phyloP scores from a whole-genome alignment of 768 basidiomycete genomes.

The Xerocomus brunneocitrinus region DNA sequence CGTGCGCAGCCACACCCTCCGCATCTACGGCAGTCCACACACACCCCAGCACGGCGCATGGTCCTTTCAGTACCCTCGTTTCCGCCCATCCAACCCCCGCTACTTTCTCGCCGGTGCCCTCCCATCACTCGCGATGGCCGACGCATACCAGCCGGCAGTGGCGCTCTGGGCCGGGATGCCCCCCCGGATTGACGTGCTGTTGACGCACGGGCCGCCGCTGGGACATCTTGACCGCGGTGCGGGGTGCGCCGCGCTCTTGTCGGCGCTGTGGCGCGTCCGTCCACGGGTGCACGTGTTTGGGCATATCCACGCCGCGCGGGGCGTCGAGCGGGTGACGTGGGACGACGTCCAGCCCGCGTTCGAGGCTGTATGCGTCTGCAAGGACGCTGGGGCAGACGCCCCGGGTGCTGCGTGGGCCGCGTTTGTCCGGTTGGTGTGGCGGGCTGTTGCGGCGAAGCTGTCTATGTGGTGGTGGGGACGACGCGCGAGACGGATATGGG shows the following conservation, averaged over 20 bases:
- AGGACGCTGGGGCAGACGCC: conserved; percentile 4
- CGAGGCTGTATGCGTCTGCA: conserved; percentile 23
- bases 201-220: conserved; percentile 41
- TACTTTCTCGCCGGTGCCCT: no score
- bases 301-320: conserved; percentile 38
- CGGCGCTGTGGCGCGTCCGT: conserved; percentile 30
- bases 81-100: neutral
- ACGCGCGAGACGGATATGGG: conserved; percentile 3
- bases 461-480: conserved; percentile 8
- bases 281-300: conserved; percentile 40
- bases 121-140: no score
- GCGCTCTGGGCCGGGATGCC: conserved; percentile 31
- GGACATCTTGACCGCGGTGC: conserved; percentile 29
- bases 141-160: neutral
- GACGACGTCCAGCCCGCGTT: conserved; percentile 26
- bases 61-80: conserved; percentile 11
- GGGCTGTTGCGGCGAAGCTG: conserved; percentile 5
- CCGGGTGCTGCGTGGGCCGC: conserved; percentile 3
- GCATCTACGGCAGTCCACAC: conserved; percentile 37
- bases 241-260: conserved; percentile 34
- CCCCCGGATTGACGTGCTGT: conserved; percentile 33
- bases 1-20: conserved; percentile 29
- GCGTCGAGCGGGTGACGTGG: conserved; percentile 33
- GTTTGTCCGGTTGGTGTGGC: conserved; percentile 14
- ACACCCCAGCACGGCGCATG: conserved; percentile 34